phyloP scores from a whole-genome alignment of 805 yeast genomes.

The Wickerhamomyces bisporus region DNA sequence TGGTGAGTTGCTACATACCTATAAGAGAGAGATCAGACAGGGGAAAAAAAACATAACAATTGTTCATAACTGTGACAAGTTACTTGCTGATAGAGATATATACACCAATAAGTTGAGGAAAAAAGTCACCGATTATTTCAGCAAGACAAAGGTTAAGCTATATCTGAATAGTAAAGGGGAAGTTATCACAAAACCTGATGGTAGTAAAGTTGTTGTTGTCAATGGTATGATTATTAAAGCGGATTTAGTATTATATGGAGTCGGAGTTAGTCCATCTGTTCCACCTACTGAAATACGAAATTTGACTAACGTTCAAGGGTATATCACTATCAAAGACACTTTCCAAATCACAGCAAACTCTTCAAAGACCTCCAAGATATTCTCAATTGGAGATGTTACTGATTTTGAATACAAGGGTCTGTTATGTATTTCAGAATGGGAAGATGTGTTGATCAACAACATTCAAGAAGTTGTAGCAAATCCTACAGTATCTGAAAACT shows the following conservation, averaged over 20 bases:
- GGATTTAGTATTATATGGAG: slow-evolving; percentile 14
- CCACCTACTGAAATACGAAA: slow-evolving; percentile 15
- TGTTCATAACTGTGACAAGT: slow-evolving; percentile 8
- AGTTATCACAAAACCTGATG: slow-evolving; percentile 1
- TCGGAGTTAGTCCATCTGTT: slow-evolving; percentile 19
- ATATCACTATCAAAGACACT: slow-evolving; percentile 17
- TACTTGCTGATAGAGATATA: not conserved
- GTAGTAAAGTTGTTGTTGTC: slow-evolving; percentile 3
- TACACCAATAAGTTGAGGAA: slow-evolving; percentile 13
- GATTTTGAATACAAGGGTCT: slow-evolving; percentile 23
- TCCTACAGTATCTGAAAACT: not conserved
- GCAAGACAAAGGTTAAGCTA: slow-evolving; percentile 14
- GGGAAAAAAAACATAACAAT: slow-evolving; percentile 15
- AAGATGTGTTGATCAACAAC: slow-evolving; percentile 15
- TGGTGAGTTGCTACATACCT: slow-evolving; percentile 27
- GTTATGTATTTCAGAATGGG: slow-evolving; percentile 9
- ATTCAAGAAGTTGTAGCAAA: slow-evolving; percentile 5
- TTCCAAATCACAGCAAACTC: slow-evolving; percentile 17
- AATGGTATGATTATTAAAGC: slow-evolving; percentile 11
- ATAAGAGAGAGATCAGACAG: slow-evolving; percentile 9
- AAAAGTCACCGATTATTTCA: slow-evolving; percentile 13
- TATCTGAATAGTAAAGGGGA: slow-evolving; percentile 12
- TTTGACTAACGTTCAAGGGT: slow-evolving; percentile 13
- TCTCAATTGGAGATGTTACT: slow-evolving; percentile 31
- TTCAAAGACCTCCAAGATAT: slow-evolving; percentile 22